Percentiles rank a stretch among this genome's conserved stretches.
These are phyloP conservation scores for Balansia obtecta DNA, from an alignment of 2,329 filamentous ascomycete species.

Conservation along the genomic window DNA sequence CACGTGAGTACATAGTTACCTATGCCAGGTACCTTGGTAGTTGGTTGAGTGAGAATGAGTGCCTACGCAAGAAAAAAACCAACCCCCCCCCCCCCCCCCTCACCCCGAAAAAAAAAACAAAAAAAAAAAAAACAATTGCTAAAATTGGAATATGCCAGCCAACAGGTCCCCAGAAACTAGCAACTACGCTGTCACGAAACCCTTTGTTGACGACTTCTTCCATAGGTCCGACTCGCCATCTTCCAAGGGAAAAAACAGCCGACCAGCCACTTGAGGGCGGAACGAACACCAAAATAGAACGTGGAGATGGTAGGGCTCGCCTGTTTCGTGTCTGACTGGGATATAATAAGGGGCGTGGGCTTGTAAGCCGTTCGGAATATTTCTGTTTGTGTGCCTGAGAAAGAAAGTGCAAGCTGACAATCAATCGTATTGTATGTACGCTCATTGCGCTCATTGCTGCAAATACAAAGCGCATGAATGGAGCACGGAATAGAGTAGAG, in stretches of 20 bases:
- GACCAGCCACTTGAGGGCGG: neutral
- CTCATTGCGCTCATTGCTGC: neutral
- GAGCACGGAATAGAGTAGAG: neutral
- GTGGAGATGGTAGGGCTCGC: conserved; percentile 1
- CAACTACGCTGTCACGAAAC: neutral
- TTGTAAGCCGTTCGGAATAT: neutral
- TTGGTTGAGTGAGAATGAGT: neutral
- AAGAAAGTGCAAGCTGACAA: neutral
- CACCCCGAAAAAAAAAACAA: no score
- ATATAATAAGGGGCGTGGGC: conserved; percentile 1
- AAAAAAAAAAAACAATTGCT: no score
- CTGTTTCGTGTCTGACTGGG: neutral
- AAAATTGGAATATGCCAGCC: neutral
- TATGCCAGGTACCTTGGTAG: no score
- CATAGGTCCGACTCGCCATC: neutral
- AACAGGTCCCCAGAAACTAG: no score
- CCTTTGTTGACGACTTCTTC: neutral
- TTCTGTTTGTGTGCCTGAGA: neutral
- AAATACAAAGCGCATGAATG: neutral
- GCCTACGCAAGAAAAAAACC: no score
- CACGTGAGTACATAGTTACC: no score
- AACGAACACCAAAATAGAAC: conserved; percentile 6
- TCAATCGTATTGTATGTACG: neutral
- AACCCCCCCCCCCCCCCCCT: no score
- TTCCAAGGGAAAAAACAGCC: conserved; percentile 1